Conservation (phyloP, 345 rosid species). For the Salix brachista region DNA sequence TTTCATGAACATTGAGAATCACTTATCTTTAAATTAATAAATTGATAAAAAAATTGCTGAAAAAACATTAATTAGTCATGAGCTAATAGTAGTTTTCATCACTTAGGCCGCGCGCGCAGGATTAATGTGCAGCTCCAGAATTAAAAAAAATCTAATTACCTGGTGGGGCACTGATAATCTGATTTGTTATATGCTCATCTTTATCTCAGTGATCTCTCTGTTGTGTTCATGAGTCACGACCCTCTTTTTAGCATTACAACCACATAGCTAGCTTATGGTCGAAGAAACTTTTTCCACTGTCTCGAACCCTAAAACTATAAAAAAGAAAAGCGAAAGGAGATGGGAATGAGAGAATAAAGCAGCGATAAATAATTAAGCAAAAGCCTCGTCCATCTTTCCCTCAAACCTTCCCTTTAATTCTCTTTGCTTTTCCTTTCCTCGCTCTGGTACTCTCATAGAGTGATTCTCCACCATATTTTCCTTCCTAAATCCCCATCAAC, state of each 20-base stretch:
- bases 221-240: conserved; percentile 29
- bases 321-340: conserved; percentile 39
- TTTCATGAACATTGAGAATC: background rate
- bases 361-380: conserved; percentile 18
- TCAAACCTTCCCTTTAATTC: conserved; percentile 18
- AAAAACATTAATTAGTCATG: no score
- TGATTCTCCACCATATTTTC: conserved; percentile 66
- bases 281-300: conserved; percentile 52
- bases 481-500: conserved; percentile 54
- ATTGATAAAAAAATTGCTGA: no score
- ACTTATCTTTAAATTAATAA: background rate
- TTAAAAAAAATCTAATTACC: conserved; percentile 14
- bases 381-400: conserved; percentile 27
- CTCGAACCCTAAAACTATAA: conserved; percentile 60
- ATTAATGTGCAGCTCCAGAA: conserved; percentile 3
- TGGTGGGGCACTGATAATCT: conserved; percentile 10
- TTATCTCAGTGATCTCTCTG: conserved; percentile 6
- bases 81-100: no score
- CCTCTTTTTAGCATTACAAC: conserved; percentile 31
- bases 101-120: background rate
- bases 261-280: conserved; percentile 38
- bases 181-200: conserved; percentile 9
- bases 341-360: conserved; percentile 31
- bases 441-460: conserved; percentile 41
- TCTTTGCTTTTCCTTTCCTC: conserved; percentile 35